Conservation (phyloP, 768 basidiomycete genomes). For the Mycena filopes region DNA sequence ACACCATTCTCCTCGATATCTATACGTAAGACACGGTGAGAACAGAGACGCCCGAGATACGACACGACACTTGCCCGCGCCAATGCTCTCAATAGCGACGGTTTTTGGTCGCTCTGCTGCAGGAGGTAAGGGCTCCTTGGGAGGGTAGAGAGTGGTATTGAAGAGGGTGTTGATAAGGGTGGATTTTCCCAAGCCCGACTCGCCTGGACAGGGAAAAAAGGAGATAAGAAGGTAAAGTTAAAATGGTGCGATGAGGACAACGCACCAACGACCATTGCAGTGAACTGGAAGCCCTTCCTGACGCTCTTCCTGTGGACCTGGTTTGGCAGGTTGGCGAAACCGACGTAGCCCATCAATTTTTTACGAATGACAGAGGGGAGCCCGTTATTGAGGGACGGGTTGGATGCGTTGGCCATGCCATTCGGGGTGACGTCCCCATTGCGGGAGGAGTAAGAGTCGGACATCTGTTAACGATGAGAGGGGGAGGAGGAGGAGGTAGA, state of each 20-base stretch:
- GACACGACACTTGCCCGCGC: constrained; percentile 77
- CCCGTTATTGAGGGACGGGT: constrained; percentile 61
- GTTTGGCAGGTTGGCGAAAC: constrained; percentile 98
- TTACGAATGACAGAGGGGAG: constrained; percentile 74
- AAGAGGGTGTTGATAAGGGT: constrained; percentile 99
- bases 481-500: constrained; percentile 41
- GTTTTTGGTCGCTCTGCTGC: constrained; percentile 91
- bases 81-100: constrained; percentile 98
- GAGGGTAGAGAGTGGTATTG: constrained; percentile 94
- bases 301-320: constrained; percentile 99
- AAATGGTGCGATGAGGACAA: constrained; percentile 42
- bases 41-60: constrained; percentile 31
- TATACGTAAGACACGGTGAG: constrained; percentile 50
- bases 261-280: constrained; percentile 98
- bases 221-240: constrained; percentile 37
- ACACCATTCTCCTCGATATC: constrained; percentile 99
- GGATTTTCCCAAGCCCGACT: constrained; percentile 98
- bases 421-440: constrained; percentile 71
- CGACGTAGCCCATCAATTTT: constrained; percentile 95
- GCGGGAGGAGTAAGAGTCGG: constrained; percentile 77
- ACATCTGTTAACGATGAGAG: constrained; percentile 61
- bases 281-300: constrained; percentile 99
- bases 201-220: constrained; percentile 64
- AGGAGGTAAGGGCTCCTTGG: constrained; percentile 86
- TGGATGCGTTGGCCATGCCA: constrained; percentile 70